Conservation (phyloP, 2,329 filamentous ascomycete species). For the Colletotrichum nymphaeae region DNA sequence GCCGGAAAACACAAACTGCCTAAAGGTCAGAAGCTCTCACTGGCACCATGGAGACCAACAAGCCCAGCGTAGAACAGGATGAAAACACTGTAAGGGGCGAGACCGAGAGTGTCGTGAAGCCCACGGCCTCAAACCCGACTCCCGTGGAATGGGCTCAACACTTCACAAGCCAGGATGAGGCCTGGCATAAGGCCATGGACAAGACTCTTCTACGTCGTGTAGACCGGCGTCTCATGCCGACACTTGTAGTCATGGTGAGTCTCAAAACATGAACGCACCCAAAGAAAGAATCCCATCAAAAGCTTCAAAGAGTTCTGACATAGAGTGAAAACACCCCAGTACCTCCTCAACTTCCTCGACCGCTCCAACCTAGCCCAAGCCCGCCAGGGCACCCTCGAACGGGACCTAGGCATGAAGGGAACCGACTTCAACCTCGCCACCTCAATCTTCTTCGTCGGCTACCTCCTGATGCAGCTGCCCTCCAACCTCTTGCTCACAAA, state of each 20-base stretch:
- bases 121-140: conserved; percentile 21
- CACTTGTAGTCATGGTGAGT: conserved; percentile 61
- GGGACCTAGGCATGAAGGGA: conserved; percentile 63
- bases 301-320: neutral
- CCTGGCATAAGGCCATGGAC: conserved; percentile 28
- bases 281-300: neutral
- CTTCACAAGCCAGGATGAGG: conserved; percentile 20
- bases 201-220: conserved; percentile 58
- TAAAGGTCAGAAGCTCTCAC: no score
- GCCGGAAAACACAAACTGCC: no score
- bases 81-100: conserved; percentile 8
- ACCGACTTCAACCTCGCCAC: conserved; percentile 68
- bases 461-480: conserved; percentile 71
- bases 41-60: conserved; percentile 18
- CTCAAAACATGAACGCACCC: conserved; percentile 44
- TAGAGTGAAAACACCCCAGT: neutral
- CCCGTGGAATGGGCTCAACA: conserved; percentile 29
- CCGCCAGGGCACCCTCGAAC: conserved; percentile 63
- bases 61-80: conserved; percentile 25
- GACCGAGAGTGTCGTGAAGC: neutral
- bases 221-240: conserved; percentile 62
- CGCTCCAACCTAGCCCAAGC: conserved; percentile 65
- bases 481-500: conserved; percentile 69
- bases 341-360: conserved; percentile 65
- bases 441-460: conserved; percentile 68